Base-by-base conservation (phyloP, 164 flowering plant species). In the Berberis vulgaris region DNA sequence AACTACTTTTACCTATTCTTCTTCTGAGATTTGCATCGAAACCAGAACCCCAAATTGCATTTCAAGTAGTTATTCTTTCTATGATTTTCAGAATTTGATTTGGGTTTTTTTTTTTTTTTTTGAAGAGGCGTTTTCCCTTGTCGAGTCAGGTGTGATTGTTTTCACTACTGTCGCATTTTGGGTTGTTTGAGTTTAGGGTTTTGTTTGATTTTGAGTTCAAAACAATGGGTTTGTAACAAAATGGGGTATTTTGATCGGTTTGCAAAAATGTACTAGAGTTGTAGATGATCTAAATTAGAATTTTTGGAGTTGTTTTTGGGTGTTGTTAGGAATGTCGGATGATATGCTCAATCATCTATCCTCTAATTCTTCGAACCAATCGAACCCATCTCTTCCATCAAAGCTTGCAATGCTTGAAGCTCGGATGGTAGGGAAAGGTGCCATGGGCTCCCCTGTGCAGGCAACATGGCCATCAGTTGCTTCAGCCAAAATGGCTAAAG, bases 391-490 rank as follows among this genome's bases (percentile, higher is more conserved):
- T 38, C 63, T 88, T 65, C 87, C 95, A 41, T 76, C 85, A 3
- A 95, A 91, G 76, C 84, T 95, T 7, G 99, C 99, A 9, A 95
- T 91, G 77, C 97, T 95, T 52, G 97, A 91, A 74, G 99, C 99
- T 64, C 83, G 97, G 57, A 74, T 95, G 94, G 83, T 77, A 3
- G 94, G 97, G 12, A 84, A 82, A 73, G 79, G 81, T 44, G 68
- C 91, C 13, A 57, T 45, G 60, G 45, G 72, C 3, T n/a, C 75
- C 1, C 65, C 77, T 26, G 72, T 67, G 52, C 81, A 69, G 67
- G 54, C 80, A 2, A 43, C 66, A 9, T 62, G 86, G 83, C 26
- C 83, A 0, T 62, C 89, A n/a, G 74, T 73, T 46, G 65, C 87
- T 45, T 61, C 80, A 7, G 73, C 62, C 5, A 85, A 78, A 63